Evolutionary conservation across 148 eudicot genomes (phyloP).

Genomic region (Rhododendron simsii): DNA sequence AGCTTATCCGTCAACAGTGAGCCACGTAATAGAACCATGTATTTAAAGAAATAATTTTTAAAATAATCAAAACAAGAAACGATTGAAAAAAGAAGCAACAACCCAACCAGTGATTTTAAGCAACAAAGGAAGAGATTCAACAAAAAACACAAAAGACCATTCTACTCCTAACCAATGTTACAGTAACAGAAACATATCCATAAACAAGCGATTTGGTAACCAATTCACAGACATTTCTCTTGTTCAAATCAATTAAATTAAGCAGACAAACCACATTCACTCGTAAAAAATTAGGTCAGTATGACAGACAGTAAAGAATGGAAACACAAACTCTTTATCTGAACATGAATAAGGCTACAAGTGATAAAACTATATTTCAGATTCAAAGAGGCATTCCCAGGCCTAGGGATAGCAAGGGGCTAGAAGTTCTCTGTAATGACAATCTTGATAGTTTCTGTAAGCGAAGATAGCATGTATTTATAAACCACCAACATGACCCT

Average conservation of each 20-base stretch:
- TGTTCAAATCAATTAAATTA: not conserved
- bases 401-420: not conserved
- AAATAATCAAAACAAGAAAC: not conserved
- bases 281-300: not conserved
- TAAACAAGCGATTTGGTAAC: not conserved
- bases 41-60: not conserved
- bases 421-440: not conserved
- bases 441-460: not conserved
- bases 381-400: not conserved
- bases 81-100: not conserved
- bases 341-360: not conserved
- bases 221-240: not conserved
- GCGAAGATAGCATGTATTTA: not conserved
- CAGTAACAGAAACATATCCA: not conserved
- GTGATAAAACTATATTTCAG: not conserved
- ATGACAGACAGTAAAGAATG: not conserved
- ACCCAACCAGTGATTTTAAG: not conserved
- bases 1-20: not conserved
- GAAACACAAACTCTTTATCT: not conserved
- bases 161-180: not conserved
- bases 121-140: not conserved
- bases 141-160: not conserved
- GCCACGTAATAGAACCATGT: not conserved
- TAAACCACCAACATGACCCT: not conserved
- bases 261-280: not conserved